Conservation (phyloP, 1,284 basidiomycete genomes). For the Stereum hirsutum region DNA sequence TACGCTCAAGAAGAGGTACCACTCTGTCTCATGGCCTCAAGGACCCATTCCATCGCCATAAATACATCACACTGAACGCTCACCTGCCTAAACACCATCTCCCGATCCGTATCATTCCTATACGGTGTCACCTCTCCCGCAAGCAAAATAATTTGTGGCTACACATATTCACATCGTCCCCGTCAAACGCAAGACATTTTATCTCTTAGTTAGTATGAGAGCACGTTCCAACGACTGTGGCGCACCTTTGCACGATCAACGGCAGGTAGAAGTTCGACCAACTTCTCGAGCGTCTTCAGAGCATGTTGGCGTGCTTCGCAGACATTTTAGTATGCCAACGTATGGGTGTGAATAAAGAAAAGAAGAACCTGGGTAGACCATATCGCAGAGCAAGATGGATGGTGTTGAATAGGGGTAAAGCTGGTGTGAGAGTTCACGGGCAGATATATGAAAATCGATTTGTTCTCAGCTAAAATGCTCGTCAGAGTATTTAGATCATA, state of each 20-base stretch:
- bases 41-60: too few species aligned
- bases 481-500: too few species aligned
- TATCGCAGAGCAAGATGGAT: background rate
- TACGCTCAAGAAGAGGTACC: too few species aligned
- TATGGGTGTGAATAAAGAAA: background rate
- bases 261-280: conserved; percentile 36
- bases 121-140: conserved; percentile 53
- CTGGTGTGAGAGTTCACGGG: background rate
- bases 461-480: background rate
- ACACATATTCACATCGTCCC: background rate
- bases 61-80: too few species aligned
- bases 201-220: background rate
- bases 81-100: conserved; percentile 64
- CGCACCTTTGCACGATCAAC: conserved; percentile 42
- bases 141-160: conserved; percentile 58
- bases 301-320: conserved; percentile 38
- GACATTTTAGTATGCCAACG: background rate
- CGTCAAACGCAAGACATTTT: background rate
- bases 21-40: too few species aligned
- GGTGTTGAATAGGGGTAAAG: background rate
- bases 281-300: conserved; percentile 37
- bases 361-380: background rate
- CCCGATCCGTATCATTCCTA: conserved; percentile 85
- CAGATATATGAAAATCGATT: background rate
- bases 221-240: background rate